Evolutionary conservation across 192 early-diverging fungal species (phyloP).

Genomic region (Mortierella claussenii): DNA sequence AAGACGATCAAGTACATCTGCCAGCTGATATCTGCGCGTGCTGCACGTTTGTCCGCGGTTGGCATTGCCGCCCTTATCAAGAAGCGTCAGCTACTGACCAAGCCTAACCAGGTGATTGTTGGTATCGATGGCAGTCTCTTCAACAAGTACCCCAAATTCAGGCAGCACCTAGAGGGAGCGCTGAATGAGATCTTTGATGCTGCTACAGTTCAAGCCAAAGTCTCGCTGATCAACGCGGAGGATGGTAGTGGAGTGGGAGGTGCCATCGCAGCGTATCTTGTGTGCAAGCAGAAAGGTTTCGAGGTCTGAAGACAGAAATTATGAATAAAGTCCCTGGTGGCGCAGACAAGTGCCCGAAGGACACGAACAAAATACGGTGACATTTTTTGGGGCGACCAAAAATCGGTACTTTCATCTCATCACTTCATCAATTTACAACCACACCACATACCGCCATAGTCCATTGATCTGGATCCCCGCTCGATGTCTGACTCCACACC

Average conservation of each 20-base stretch:
- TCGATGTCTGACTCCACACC: conserved; percentile 36
- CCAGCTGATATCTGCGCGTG: conserved; percentile 85
- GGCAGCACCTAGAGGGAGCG: conserved; percentile 77
- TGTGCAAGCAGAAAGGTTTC: conserved; percentile 13
- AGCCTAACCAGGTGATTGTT: conserved; percentile 63
- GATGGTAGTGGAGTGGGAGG: conserved; percentile 86
- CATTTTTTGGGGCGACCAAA: not conserved
- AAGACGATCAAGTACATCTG: conserved; percentile 84
- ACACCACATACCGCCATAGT: too few relatives aligned
- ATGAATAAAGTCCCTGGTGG: not conserved
- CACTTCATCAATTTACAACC: not conserved
- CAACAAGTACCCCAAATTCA: conserved; percentile 80
- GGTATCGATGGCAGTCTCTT: conserved; percentile 82
- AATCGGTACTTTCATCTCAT: not conserved
- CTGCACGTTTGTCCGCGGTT: conserved; percentile 82
- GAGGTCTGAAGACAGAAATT: not conserved
- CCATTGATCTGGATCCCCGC: too few relatives aligned
- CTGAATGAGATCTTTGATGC: conserved; percentile 78
- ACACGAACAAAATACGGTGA: not conserved
- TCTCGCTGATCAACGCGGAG: conserved; percentile 73
- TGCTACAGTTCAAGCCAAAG: conserved; percentile 58
- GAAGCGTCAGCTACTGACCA: conserved; percentile 64
- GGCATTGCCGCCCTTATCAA: conserved; percentile 78
- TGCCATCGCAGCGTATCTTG: conserved; percentile 75
- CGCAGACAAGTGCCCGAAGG: not conserved